Base-by-base conservation (phyloP, 352 stramenopile genomes). In the Pythium brachiatum region DNA sequence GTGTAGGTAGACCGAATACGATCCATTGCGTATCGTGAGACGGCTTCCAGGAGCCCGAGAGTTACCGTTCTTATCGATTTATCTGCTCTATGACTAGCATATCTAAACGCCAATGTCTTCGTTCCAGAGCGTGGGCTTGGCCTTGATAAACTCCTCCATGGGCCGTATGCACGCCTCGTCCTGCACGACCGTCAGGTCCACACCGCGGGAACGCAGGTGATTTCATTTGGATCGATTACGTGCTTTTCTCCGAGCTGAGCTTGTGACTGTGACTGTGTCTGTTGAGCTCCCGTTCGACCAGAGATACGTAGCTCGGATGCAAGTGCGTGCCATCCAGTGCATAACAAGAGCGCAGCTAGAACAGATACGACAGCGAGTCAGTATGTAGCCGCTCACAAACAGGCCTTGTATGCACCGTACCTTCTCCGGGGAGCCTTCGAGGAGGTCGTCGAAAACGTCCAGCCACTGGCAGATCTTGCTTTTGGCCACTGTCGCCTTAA, bases 291-390 rank as follows among this genome's bases (percentile, higher is more conserved):
- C 57, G 68, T 41, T 81, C 78, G 13, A 90, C 59, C 0, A 74
- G 52, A 15, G 18, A 11, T 27, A 96, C 50, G 64, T 97, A 97
- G 9, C 50, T 62, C 6, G 90, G 86, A 52, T 89, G 76, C 21
- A 97, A 67, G 60, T 97, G 90, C 3, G 89, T 96, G n/a, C 89
- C 89, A 57, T 97, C 89, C 0, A 96, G 73, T 2, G 31, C 60
- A 46, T 86, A 84, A 0, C 73, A 60, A n/a, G 70, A 44, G 5
- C 73, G 68, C 27, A 97, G 76, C 72, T 92, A 27, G 32, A 50
- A 39, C 8, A n/a, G 23, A 43, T 25, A 20, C 7, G 12, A 34
- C 29, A 34, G 29, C 29, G 5, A 34, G 29, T 9, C n/a, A n/a
- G n/a, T n/a, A n/a, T n/a, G n/a, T 38, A 39, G 27, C 44, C 44